Conservation (phyloP, 2,329 filamentous ascomycete species). For the Dothistroma pini region DNA sequence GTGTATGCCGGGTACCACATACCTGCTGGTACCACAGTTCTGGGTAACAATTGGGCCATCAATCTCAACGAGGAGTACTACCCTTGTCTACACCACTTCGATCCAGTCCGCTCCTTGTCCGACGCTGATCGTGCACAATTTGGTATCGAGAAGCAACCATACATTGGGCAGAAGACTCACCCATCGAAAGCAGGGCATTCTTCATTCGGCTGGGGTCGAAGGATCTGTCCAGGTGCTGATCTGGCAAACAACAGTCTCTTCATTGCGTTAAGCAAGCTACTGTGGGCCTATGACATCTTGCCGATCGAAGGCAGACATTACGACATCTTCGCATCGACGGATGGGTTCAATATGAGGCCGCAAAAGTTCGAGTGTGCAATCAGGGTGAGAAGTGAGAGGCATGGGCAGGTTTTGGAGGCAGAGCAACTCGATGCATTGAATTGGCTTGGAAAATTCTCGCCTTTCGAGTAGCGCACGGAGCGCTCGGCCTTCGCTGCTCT, state of each 20-base stretch:
- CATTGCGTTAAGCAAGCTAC: conserved; percentile 32
- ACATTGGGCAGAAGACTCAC: background rate
- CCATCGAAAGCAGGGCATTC: conserved; percentile 10
- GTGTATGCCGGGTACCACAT: conserved; percentile 16
- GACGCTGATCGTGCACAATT: background rate
- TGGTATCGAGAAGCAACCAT: background rate
- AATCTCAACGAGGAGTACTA: conserved; percentile 11
- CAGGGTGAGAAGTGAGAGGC: conserved; percentile 32
- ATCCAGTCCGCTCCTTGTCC: conserved; percentile 11
- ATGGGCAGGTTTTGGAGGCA: conserved; percentile 30
- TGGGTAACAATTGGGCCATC: conserved; percentile 46
- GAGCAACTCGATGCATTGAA: conserved; percentile 32
- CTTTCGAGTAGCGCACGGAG: conserved; percentile 25
- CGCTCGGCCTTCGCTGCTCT: background rate
- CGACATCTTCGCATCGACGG: conserved; percentile 40
- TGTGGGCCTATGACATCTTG: conserved; percentile 47
- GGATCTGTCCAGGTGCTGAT: conserved; percentile 8
- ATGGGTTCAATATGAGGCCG: conserved; percentile 42
- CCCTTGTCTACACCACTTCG: conserved; percentile 9
- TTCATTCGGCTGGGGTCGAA: conserved; percentile 13
- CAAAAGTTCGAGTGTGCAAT: conserved; percentile 37
- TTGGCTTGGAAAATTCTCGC: conserved; percentile 36
- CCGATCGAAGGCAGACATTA: conserved; percentile 33
- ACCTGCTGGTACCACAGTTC: conserved; percentile 43
- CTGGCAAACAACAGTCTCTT: conserved; percentile 46